Conservation (phyloP, 495 filamentous ascomycete species). For the Podospora australis region DNA sequence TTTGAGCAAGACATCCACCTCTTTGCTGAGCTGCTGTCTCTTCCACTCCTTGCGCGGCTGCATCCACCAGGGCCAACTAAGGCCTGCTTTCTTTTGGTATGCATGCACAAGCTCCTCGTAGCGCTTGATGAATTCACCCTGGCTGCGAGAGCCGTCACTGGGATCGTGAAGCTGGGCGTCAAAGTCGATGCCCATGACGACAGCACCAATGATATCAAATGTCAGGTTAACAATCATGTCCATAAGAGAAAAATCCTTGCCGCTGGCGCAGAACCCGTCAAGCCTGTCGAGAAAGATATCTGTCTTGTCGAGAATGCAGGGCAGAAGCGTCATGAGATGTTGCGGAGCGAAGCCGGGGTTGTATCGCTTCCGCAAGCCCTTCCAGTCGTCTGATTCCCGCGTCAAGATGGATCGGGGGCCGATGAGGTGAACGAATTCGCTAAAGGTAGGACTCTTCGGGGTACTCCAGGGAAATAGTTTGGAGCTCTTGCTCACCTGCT, state of each 20-base stretch:
- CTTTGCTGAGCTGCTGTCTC: constrained; percentile 9
- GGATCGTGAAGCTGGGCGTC: constrained; percentile 25
- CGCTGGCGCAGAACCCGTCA: constrained; percentile 18
- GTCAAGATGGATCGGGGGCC: constrained; percentile 33
- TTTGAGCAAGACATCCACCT: constrained; percentile 16
- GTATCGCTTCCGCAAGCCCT: constrained; percentile 32
- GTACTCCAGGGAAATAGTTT: constrained; percentile 36
- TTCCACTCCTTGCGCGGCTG: constrained; percentile 10
- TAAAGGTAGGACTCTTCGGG: constrained; percentile 36
- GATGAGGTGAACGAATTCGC: constrained; percentile 24
- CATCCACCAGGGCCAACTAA: constrained; percentile 20
- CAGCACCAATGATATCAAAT: constrained; percentile 36
- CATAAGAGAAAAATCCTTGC: constrained; percentile 23
- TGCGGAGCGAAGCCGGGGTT: constrained; percentile 38
- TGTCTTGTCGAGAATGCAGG: constrained; percentile 34
- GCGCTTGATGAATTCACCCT: constrained; percentile 22
- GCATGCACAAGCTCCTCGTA: constrained; percentile 22
- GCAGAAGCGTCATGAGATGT: constrained; percentile 36
- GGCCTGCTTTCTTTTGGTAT: constrained; percentile 11
- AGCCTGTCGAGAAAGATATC: constrained; percentile 24
- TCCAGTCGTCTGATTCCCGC: constrained; percentile 33
- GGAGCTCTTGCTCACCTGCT: constrained; percentile 33
- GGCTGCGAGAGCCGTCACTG: too few relatives aligned
- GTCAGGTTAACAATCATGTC: constrained; percentile 27
- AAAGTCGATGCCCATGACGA: constrained; percentile 30